Conservation (phyloP, 805 yeast species). For the Candida qinlingensis region DNA sequence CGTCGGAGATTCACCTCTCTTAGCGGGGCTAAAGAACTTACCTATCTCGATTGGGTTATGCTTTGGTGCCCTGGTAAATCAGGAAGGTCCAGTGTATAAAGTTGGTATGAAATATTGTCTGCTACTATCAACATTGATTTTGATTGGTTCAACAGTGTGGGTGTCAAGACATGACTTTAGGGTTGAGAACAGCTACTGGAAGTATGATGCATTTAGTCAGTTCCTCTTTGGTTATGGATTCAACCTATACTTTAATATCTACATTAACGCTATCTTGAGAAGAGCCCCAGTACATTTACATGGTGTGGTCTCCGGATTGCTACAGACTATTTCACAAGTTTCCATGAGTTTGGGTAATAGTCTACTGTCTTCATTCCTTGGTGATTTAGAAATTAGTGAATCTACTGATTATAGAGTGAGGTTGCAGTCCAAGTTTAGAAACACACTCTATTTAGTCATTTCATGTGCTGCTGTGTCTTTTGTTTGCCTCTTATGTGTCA, state of each 20-base stretch:
- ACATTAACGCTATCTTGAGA: constrained; percentile 26
- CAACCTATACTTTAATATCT: constrained; percentile 31
- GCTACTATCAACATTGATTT: constrained; percentile 13
- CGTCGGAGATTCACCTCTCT: constrained; percentile 26
- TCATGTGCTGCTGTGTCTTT: constrained; percentile 7
- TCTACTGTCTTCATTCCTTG: constrained; percentile 24
- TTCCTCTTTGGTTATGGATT: constrained; percentile 23
- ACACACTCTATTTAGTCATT: constrained; percentile 6
- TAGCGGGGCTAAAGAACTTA: constrained; percentile 32
- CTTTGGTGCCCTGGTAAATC: constrained; percentile 25
- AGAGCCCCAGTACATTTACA: constrained; percentile 34
- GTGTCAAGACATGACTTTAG: constrained; percentile 18
- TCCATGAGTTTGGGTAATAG: constrained; percentile 29
- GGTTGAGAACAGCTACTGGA: constrained; percentile 25
- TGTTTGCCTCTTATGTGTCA: constrained; percentile 2
- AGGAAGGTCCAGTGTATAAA: constrained; percentile 14
- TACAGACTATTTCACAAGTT: constrained; percentile 32
- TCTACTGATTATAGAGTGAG: not conserved
- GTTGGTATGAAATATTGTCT: constrained; percentile 21
- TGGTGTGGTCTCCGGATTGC: constrained; percentile 34
- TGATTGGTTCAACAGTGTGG: constrained; percentile 20
- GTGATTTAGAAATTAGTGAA: constrained; percentile 13
- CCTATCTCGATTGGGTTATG: constrained; percentile 30
- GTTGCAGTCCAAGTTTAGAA: constrained; percentile 7
- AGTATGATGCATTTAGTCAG: constrained; percentile 23